Evolutionary conservation across 495 filamentous ascomycete species (phyloP), one percentile per base, ranked within the genome.

Genomic region (Baudoinia panamericana): DNA sequence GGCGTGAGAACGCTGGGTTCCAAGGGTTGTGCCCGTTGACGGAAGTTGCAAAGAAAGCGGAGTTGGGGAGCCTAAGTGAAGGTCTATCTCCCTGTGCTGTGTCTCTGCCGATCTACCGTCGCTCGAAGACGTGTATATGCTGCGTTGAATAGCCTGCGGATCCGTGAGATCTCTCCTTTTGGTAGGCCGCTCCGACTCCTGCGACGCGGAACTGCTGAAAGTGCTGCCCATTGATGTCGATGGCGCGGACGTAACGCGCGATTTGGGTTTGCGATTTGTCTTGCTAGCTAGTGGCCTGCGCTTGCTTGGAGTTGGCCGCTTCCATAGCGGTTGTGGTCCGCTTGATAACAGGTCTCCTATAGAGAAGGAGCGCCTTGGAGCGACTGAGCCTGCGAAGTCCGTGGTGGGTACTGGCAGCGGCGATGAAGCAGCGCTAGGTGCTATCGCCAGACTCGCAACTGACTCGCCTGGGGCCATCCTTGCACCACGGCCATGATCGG

Each of bases 321-420:
- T 55, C 53, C 50, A 56, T 31, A 52, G 47, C 24, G 36, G 50
- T 21, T 46, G 45, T 12, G 57, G 49, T 3, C 47, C 46, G 10
- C 41, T 48, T 2, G 58, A 50, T 4, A 61, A 36, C 3, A 62
- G 46, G 41, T 63, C 57, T 19, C 52, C 39, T 15, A 63, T 51
- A 15, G 60, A 63, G 55, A 62, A 60, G 32, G 60, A 63, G 33
- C 59, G 57, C 29, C 52, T 39, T 4, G 55, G 48, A 8, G 37
- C 32, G 13, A 20, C 8, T 5, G 23, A 32, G 2, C 39, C 20
- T 22, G 33, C 45, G 5, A 39, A 22, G 15, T 42, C 8, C 20
- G 30, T 11, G 16, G 22, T 17, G 12, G 30, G 30, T 8, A 8
- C 9, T 3, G 39, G 46, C 16, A 49, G 20, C 16, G 41, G 47